Evolutionary conservation across 306 rosid genomes (phyloP), one percentile per base, ranked within the genome.

Genomic region (Cicer bijugum): DNA sequence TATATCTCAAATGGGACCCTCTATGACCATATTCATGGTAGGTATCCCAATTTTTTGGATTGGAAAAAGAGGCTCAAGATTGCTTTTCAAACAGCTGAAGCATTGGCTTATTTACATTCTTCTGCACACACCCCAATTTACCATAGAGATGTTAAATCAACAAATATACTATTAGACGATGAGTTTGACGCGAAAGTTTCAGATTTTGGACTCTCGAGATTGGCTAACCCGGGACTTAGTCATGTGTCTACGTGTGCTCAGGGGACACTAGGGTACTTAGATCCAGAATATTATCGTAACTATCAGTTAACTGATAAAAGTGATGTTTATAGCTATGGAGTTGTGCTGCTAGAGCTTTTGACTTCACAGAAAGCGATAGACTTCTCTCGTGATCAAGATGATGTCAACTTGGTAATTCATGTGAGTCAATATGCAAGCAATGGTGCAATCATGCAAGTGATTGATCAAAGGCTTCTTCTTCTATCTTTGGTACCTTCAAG

Each of bases 221-320:
- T 94, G 87, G 99, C 97, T 77, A 73, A 69, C 71, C 96, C 93
- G 2, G 99, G 97, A 20, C 73, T 91, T 38, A 94, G 99, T 65
- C 99, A 94, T 28, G 93, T 91, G 12, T 89, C 99, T 56, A 94
- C 99, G 20, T 94, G 97, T 82, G 99, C 99, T 83, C 99, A 91
- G 45, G 99, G 99, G 69, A 94, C 99, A 2, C 64, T 95, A 3
- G 99, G 99, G 15, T 95, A 91, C 85, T 81, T 91, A 66, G 99
- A 95, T 79, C 97, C 99, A 2, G 97, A 95, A 65, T 95, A 95
- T 85, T 95, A 95, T 37, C 80, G 90, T 1, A 95, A 86, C 83
- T 95, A 87, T 69, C 96, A 90, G 40, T 75, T 95, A 71, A 89
- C 93, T 6, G 99, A 95, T 82, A 95, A 95, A 80, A 95, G 99